phyloP scores from a whole-genome alignment of 768 basidiomycete genomes.

The Inosperma sp. region DNA sequence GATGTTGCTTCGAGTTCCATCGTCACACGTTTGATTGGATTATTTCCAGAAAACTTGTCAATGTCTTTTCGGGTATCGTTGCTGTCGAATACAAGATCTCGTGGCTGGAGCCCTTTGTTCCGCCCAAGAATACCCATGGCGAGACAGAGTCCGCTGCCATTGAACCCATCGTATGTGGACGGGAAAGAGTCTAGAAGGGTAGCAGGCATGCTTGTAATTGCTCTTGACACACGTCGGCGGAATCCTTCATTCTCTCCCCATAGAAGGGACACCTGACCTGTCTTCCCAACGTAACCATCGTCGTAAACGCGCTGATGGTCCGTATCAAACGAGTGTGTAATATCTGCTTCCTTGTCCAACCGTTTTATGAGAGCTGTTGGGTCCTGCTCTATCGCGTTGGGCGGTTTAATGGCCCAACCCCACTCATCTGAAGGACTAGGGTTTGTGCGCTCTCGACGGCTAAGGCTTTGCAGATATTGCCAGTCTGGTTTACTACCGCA shows the following conservation, averaged over 20 bases:
- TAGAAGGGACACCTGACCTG: slow-evolving; percentile 8
- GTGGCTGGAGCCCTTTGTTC: slow-evolving; percentile 12
- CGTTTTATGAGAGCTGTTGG: slow-evolving; percentile 1
- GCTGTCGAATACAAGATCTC: slow-evolving; percentile 8
- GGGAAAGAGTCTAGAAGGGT: slow-evolving; percentile 12
- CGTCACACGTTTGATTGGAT: slow-evolving; percentile 4
- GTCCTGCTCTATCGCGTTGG: slow-evolving; percentile 6
- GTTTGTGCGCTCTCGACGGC: background rate
- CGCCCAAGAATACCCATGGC: slow-evolving; percentile 13
- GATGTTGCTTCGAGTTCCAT: slow-evolving; percentile 12
- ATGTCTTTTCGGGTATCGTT: slow-evolving; percentile 1
- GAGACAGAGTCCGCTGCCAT: slow-evolving; percentile 11
- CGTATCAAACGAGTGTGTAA: no score
- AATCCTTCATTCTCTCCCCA: slow-evolving; percentile 14
- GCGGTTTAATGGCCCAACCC: slow-evolving; percentile 9
- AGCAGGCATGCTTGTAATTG: slow-evolving; percentile 11
- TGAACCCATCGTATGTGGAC: slow-evolving; percentile 14
- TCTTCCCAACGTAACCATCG: slow-evolving; percentile 8
- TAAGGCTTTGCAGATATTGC: background rate
- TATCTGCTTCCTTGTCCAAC: background rate
- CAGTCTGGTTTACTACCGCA: background rate
- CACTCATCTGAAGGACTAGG: slow-evolving; percentile 8
- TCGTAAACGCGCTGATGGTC: slow-evolving; percentile 7
- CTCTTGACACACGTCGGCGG: slow-evolving; percentile 9
- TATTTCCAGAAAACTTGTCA: background rate